Base-by-base conservation (phyloP, 139 green algal species). In the Chlamydomonas schloesseri region DNA sequence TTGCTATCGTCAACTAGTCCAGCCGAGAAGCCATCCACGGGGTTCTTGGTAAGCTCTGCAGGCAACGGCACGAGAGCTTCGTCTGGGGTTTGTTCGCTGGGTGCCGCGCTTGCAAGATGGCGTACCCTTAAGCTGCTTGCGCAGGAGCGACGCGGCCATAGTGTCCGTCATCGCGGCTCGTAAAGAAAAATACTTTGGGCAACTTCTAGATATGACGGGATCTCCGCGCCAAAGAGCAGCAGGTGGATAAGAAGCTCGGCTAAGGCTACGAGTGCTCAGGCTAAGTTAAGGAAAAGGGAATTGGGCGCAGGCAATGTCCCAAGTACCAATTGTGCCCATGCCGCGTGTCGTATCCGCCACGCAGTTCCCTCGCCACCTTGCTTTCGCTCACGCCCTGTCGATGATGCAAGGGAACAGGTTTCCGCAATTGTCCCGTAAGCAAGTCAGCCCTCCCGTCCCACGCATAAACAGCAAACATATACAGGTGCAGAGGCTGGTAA, bases 11-110 rank as follows among this genome's bases (percentile, higher is more conserved):
- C 97, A 37, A 98, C 95, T 11, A 99, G 91, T 0, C 98, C 98
- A 34, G 98, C 98, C 2, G 96, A 99, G 89, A 99, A 99, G 42
- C 98, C 98, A 17, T 99, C 98, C 31, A 99, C 97, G 15, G 98
- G 98, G 47, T 98, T 96, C 89, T 97, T 98, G 6, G 92, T 98
- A 24, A 99, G 91, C 37, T 99, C 98, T 99, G 95, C 89, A 29
- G 53, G 53, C 60, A n/a, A 50, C n/a, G 62, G 29, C 20, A 1
- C 37, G 21, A 60, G 50, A 34, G 15, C 29, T 6, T 79, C 47
- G 67, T 72, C 79, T 73, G n/a, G 33, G 57, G 57, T 73, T 57
- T 47, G 24, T 10, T 26, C 47, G 58, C 9, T 10, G 42, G 29
- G n/a, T n/a, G n/a, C 68, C 24, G 42, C 8, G 28, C 11, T 33